These are phyloP conservation scores for Fusarium coicis DNA, from an alignment of 2,329 filamentous ascomycete species.

Conservation along the genomic window DNA sequence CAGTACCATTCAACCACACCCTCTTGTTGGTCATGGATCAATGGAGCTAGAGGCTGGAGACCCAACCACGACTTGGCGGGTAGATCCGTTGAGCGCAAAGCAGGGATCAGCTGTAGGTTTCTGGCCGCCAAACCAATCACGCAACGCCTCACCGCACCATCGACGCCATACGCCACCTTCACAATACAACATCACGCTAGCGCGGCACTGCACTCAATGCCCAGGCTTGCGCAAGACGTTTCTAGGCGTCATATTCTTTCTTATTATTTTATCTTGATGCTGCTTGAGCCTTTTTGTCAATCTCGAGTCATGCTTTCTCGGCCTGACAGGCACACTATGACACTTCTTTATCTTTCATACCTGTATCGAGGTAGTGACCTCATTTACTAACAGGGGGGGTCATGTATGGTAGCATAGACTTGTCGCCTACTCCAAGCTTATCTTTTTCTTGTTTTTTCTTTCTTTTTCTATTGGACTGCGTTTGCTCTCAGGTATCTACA, in stretches of 20 bases:
- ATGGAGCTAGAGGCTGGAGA: constrained; percentile 26
- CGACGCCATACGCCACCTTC: constrained; percentile 15
- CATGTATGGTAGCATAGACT: constrained; percentile 31
- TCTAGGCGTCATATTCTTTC: constrained; percentile 30
- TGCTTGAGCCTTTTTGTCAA: constrained; percentile 27
- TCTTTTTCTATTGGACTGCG: constrained; percentile 8
- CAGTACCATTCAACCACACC: constrained; percentile 21
- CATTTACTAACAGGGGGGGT: constrained; percentile 1
- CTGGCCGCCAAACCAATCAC: constrained; percentile 12
- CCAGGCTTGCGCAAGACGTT: constrained; percentile 22
- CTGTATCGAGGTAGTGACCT: constrained; percentile 1
- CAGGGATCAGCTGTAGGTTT: constrained; percentile 28
- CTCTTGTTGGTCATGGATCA: constrained; percentile 9
- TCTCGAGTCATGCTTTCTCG: constrained; percentile 20
- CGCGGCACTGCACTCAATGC: neutral
- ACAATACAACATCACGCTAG: neutral
- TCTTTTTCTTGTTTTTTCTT: constrained; percentile 12
- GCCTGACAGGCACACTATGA: constrained; percentile 4
- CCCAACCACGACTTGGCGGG: constrained; percentile 42
- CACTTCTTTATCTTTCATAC: constrained; percentile 9
- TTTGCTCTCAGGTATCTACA: constrained; percentile 20
- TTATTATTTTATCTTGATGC: neutral
- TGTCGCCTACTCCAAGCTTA: constrained; percentile 5
- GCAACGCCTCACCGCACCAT: constrained; percentile 3
- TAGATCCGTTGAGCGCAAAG: constrained; percentile 42